Conservation (phyloP, 345 rosid species). For the Hibiscus trionum region DNA sequence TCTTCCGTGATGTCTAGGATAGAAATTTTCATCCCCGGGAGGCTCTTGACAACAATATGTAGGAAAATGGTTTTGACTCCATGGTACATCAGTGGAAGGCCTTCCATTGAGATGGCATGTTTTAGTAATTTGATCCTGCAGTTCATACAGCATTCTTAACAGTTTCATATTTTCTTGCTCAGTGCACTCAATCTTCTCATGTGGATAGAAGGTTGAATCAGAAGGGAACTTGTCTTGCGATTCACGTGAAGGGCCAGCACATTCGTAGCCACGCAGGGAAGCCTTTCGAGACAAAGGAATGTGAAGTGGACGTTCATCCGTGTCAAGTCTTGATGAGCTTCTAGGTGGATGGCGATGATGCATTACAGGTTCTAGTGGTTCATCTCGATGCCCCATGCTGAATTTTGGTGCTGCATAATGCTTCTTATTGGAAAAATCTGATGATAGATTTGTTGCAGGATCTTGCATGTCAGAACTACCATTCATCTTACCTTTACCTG, state of each 20-base stretch:
- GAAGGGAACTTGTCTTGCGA: conserved; percentile 30
- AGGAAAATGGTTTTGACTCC: conserved; percentile 23
- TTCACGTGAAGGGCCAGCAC: conserved; percentile 39
- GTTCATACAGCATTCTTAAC: conserved; percentile 45
- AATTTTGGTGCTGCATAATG: conserved; percentile 21
- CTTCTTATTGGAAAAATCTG: conserved; percentile 22
- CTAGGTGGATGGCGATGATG: conserved; percentile 24
- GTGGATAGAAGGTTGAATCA: conserved; percentile 26
- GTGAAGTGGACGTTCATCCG: conserved; percentile 31
- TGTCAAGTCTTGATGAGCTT: conserved; percentile 32
- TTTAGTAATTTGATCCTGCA: conserved; percentile 46
- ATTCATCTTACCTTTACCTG: conserved; percentile 17
- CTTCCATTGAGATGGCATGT: conserved; percentile 22
- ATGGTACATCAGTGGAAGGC: conserved; percentile 18
- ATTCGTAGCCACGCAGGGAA: conserved; percentile 31
- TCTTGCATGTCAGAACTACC: conserved; percentile 20
- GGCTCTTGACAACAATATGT: conserved; percentile 15
- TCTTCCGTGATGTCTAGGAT: conserved; percentile 23
- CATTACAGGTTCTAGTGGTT: conserved; percentile 30
- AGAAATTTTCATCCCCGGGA: conserved; percentile 15
- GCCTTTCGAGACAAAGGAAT: conserved; percentile 33
- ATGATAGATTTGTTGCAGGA: conserved; percentile 24
- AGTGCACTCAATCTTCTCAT: conserved; percentile 28
- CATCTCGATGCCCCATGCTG: conserved; percentile 26
- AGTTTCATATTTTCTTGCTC: conserved; percentile 44